Percentiles rank a stretch among this genome's conserved stretches.
phyloP scores from a whole-genome alignment of 1,284 basidiomycete genomes.

The Coniferiporia weirii region DNA sequence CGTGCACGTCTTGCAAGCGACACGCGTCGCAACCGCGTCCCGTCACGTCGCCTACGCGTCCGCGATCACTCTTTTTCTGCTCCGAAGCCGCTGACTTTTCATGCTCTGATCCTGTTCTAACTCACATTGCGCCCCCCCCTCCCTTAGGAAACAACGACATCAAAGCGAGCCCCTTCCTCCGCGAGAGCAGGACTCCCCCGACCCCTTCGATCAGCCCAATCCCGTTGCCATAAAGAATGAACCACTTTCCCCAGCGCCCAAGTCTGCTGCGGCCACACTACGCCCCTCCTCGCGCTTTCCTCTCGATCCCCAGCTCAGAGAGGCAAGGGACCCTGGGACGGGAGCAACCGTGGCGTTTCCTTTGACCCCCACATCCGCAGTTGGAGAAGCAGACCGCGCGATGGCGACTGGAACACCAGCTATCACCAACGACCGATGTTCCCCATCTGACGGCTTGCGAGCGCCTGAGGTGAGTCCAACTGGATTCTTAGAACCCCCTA shows the following conservation, averaged over 20 bases:
- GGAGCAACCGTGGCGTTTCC: slow-evolving; percentile 4
- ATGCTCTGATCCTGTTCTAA: not conserved
- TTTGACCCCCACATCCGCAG: slow-evolving; percentile 13
- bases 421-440: not conserved
- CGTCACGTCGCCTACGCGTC: slow-evolving; percentile 1
- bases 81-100: slow-evolving; percentile 15
- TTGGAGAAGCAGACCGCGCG: slow-evolving; percentile 7
- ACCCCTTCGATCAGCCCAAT: not conserved
- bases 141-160: slow-evolving; percentile 7
- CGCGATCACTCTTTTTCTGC: slow-evolving; percentile 8
- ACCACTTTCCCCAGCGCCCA: too few species aligned
- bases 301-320: not conserved
- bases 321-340: not conserved
- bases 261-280: too few species aligned
- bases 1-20: not conserved
- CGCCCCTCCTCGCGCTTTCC: not conserved
- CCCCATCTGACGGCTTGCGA: not conserved
- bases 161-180: slow-evolving; percentile 11
- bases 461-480: slow-evolving; percentile 9
- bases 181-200: not conserved
- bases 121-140: not conserved
- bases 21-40: not conserved
- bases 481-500: not conserved
- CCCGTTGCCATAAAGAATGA: too few species aligned
- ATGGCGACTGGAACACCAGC: not conserved